A percentile compares a stretch with the other conserved stretches of the same genome.
These are phyloP conservation scores for Globisporangium camurandrum DNA, from an alignment of 352 stramenopile species.

Conservation along the genomic window DNA sequence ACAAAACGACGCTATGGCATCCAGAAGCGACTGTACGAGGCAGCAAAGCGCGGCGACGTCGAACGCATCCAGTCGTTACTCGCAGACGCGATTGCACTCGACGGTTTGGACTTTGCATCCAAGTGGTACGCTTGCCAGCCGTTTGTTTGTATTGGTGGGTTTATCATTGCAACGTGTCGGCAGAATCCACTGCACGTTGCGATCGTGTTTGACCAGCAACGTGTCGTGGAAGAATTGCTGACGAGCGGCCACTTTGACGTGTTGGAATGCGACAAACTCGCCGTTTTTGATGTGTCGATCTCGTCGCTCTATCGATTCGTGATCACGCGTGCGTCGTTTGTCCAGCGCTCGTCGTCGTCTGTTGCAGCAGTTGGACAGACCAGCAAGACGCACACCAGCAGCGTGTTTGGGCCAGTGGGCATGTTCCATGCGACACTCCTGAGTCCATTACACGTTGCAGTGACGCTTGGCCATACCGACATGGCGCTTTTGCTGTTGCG, in stretches of 20 bases:
- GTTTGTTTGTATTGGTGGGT: no score
- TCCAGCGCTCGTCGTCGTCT: slow-evolving; percentile 39
- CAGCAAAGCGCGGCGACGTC: slow-evolving; percentile 53
- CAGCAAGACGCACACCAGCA: slow-evolving; percentile 19
- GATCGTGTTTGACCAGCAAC: slow-evolving; percentile 57
- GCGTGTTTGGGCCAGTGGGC: slow-evolving; percentile 55
- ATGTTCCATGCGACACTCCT: slow-evolving; percentile 57
- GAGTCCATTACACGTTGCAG: slow-evolving; percentile 63
- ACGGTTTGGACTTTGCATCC: slow-evolving; percentile 48
- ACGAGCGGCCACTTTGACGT: slow-evolving; percentile 56
- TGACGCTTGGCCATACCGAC: slow-evolving; percentile 59
- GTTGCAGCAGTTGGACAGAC: no score
- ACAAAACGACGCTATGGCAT: slow-evolving; percentile 34
- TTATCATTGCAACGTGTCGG: slow-evolving; percentile 35
- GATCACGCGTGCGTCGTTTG: slow-evolving; percentile 52
- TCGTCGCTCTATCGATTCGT: slow-evolving; percentile 61
- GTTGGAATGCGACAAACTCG: slow-evolving; percentile 65
- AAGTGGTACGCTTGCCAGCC: no score
- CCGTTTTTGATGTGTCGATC: slow-evolving; percentile 56
- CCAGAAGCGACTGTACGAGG: slow-evolving; percentile 51
- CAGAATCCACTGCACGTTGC: slow-evolving; percentile 75
- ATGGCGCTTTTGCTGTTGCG: slow-evolving; percentile 59
- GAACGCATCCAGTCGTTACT: slow-evolving; percentile 40
- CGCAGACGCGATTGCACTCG: slow-evolving; percentile 40
- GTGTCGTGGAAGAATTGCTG: slow-evolving; percentile 60